Evolutionary conservation across 2,329 filamentous ascomycete genomes (phyloP).

Genomic region (Pestalotiopsis sp.): DNA sequence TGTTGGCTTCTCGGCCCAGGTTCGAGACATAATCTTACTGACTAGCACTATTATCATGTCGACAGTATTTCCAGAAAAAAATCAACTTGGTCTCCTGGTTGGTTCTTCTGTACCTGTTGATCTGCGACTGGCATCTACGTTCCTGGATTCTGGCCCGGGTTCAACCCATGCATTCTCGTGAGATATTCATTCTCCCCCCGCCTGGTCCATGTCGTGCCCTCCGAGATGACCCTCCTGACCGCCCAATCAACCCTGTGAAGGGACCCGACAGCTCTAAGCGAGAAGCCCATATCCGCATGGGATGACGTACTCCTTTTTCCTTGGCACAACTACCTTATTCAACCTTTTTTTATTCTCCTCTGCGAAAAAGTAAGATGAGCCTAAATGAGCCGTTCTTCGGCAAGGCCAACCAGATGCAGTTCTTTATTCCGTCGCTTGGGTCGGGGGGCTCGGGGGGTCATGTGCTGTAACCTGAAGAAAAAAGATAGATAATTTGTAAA

Average conservation of each 20-base stretch:
- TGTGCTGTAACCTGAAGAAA: background rate
- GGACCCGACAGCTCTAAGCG: background rate
- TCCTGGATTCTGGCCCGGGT: background rate
- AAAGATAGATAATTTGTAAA: background rate
- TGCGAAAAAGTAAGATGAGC: background rate
- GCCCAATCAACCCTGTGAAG: background rate
- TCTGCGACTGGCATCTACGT: background rate
- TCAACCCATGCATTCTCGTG: background rate
- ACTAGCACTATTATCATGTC: background rate
- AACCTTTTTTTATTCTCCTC: background rate
- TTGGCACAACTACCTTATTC: background rate
- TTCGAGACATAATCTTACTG: background rate
- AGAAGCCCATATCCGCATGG: background rate
- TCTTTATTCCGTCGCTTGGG: background rate
- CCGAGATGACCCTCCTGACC: background rate
- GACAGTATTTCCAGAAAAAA: background rate
- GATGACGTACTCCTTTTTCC: background rate
- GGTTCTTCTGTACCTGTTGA: background rate
- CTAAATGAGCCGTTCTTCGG: background rate
- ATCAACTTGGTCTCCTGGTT: background rate
- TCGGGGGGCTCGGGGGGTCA: background rate
- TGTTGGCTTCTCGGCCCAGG: background rate
- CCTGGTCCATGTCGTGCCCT: background rate
- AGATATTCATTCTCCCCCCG: background rate
- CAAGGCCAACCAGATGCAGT: background rate